Base-by-base conservation (phyloP, 1,284 basidiomycete genomes). In the Flammula alnicola region DNA sequence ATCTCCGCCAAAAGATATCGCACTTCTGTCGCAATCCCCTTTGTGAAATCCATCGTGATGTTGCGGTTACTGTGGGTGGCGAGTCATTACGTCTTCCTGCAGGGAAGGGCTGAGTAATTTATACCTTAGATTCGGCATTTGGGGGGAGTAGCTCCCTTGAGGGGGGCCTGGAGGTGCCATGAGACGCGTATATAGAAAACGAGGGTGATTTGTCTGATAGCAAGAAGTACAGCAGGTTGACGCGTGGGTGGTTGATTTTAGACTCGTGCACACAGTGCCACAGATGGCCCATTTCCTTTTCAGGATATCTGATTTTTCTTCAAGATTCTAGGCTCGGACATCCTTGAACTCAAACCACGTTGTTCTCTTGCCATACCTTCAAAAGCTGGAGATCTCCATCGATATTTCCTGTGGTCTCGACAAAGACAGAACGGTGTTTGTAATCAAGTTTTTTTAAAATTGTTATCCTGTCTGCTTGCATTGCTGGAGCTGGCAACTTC, bases 1-100 rank as follows among this genome's bases (percentile, higher is more conserved):
- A 90, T 87, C 61, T 89, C 86, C 17, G 77, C 78, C 36, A 89
- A 73, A 8, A 84, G 71, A 44, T 81, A 77, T 20, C 80, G 70
- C 17, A 84, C 80, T 65, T 84, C 81, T 27, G 69, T 62, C n/a
- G 83, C 81, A 30, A 84, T 73, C 2, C 81, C 80, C 58, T 83
- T 84, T 59, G 79, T 83, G 60, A 84, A 88, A 61, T 90, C 86
- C 47, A 60, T 56, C 30, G 59, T 54, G 42, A 59, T 47, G 38
- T 59, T 59, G 11, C 60, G 52, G 49, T 44, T 56, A 42, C 56
- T 59, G 54, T 23, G 26, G 33, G 22, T 36, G 7, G 31, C 14
- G 17, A 41, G 26, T 47, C 32, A 49, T 55, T 40, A 53, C 37
- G 48, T 39, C 26, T 27, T 5, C 20, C 14, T 8, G 44, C 23